phyloP scores from a whole-genome alignment of 768 basidiomycete species.

The Leccinum arenicola region DNA sequence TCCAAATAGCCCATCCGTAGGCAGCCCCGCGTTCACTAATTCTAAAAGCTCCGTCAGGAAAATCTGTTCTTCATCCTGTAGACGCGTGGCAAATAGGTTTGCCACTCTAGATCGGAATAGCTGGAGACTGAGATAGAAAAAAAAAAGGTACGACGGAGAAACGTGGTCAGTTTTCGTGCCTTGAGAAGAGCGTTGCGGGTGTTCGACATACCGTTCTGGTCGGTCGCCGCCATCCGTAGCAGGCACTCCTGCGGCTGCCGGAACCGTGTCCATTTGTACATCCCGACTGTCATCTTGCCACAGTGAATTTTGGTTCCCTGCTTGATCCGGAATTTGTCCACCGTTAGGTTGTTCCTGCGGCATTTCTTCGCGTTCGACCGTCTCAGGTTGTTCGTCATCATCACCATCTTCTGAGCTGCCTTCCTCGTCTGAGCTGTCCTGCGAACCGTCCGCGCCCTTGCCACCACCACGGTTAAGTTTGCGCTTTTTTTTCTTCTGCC shows the following conservation, averaged over 20 bases:
- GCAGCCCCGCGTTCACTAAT: constrained; percentile 73
- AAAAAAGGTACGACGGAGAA: neutral
- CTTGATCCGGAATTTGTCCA: constrained; percentile 25
- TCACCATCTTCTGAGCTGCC: constrained; percentile 45
- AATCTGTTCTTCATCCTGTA: constrained; percentile 77
- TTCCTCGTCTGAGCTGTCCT: constrained; percentile 35
- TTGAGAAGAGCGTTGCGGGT: constrained; percentile 1
- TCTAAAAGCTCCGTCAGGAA: constrained; percentile 68
- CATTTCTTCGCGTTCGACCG: constrained; percentile 48
- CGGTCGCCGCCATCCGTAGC: constrained; percentile 42
- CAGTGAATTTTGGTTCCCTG: constrained; percentile 50
- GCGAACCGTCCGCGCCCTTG: constrained; percentile 49
- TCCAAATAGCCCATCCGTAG: constrained; percentile 69
- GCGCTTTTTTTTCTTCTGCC: constrained; percentile 73
- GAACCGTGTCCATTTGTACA: constrained; percentile 54
- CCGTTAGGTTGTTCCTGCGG: constrained; percentile 34
- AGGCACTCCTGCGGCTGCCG: constrained; percentile 36
- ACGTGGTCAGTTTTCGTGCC: neutral
- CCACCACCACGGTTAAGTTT: constrained; percentile 73
- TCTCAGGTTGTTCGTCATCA: constrained; percentile 37
- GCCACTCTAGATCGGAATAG: constrained; percentile 82
- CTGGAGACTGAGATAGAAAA: constrained; percentile 34
- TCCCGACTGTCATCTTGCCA: constrained; percentile 72
- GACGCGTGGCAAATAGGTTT: constrained; percentile 58
- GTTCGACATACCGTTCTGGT: constrained; percentile 56